These are phyloP conservation scores for Calonectria hongkongensis DNA, from an alignment of 2,329 filamentous ascomycete genomes.

Conservation along the genomic window DNA sequence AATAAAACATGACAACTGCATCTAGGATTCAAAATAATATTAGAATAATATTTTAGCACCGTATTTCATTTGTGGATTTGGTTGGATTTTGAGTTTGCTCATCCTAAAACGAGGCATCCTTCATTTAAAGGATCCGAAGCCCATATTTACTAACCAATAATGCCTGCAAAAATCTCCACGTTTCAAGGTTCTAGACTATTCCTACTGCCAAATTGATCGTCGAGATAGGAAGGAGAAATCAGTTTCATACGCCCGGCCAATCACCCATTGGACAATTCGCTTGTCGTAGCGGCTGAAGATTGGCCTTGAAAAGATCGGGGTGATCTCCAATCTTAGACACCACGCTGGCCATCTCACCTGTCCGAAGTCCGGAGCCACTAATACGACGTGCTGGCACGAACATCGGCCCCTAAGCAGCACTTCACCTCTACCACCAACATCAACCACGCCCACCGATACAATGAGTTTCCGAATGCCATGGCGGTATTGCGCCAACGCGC, in stretches of 20 bases:
- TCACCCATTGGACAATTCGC: slow-evolving; percentile 11
- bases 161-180: slow-evolving; percentile 30
- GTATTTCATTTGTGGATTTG: slow-evolving; percentile 13
- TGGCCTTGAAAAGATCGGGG: slow-evolving; percentile 18
- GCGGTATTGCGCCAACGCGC: slow-evolving; percentile 54
- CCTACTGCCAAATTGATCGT: not conserved
- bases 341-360: slow-evolving; percentile 23
- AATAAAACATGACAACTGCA: not conserved
- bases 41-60: not conserved
- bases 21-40: not conserved
- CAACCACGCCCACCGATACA: slow-evolving; percentile 39
- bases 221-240: slow-evolving; percentile 22
- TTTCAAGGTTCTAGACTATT: slow-evolving; percentile 19
- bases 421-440: slow-evolving; percentile 38
- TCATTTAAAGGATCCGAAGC: slow-evolving; percentile 27
- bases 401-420: slow-evolving; percentile 42
- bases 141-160: slow-evolving; percentile 37
- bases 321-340: slow-evolving; percentile 9
- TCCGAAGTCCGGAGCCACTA: slow-evolving; percentile 49
- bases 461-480: slow-evolving; percentile 60
- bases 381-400: slow-evolving; percentile 48
- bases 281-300: slow-evolving; percentile 15
- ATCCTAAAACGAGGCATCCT: slow-evolving; percentile 12
- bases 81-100: slow-evolving; percentile 9
- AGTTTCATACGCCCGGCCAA: slow-evolving; percentile 13